These are phyloP conservation scores for Monosporozyma siamensis DNA, from an alignment of 805 yeast genomes.

Conservation along the genomic window DNA sequence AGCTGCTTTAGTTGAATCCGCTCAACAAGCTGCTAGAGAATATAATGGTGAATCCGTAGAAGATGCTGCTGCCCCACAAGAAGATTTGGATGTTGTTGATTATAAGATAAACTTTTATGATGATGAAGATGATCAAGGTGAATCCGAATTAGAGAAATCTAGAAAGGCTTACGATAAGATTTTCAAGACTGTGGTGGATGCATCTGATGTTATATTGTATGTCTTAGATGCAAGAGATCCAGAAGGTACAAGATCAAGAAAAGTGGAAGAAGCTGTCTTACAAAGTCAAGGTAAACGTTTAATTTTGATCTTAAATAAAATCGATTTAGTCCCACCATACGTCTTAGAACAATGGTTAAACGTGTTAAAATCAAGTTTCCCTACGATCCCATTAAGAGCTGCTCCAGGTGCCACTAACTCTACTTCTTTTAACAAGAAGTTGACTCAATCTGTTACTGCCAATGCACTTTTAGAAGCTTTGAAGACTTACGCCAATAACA, in stretches of 20 bases:
- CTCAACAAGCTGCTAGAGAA: slow-evolving; percentile 76
- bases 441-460: slow-evolving; percentile 66
- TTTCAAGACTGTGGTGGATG: slow-evolving; percentile 86
- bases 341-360: slow-evolving; percentile 78
- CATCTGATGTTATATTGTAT: slow-evolving; percentile 81
- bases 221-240: slow-evolving; percentile 98
- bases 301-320: slow-evolving; percentile 79
- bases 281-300: slow-evolving; percentile 70
- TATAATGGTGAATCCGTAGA: slow-evolving; percentile 45
- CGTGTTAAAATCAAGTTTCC: slow-evolving; percentile 72
- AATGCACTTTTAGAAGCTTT: slow-evolving; percentile 65
- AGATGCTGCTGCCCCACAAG: slow-evolving; percentile 31
- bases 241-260: slow-evolving; percentile 83
- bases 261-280: slow-evolving; percentile 82
- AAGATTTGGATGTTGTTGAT: slow-evolving; percentile 40
- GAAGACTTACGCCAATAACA: slow-evolving; percentile 74
- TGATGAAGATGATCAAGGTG: slow-evolving; percentile 36
- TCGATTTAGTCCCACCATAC: slow-evolving; percentile 83
- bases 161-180: slow-evolving; percentile 90
- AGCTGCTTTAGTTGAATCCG: slow-evolving; percentile 82
- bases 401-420: slow-evolving; percentile 65
- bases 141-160: slow-evolving; percentile 54
- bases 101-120: slow-evolving; percentile 38
- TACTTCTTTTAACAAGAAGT: slow-evolving; percentile 59
- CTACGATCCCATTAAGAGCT: slow-evolving; percentile 83